Evolutionary conservation across 2,329 filamentous ascomycete genomes (phyloP).

Genomic region (Ascochyta lentis): DNA sequence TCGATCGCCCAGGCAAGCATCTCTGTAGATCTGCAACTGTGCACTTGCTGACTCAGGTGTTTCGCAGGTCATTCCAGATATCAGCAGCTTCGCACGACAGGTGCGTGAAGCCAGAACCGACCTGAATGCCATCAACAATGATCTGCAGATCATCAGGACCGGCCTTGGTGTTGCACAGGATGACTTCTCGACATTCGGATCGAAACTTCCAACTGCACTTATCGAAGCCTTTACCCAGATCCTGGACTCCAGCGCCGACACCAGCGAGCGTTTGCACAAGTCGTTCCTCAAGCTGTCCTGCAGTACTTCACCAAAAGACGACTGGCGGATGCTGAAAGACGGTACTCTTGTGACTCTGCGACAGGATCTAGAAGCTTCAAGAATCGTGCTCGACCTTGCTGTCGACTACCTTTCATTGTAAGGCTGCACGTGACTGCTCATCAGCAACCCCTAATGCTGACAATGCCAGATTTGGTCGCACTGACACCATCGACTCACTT

Average conservation of each 20-base stretch:
- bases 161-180: slow-evolving; percentile 42
- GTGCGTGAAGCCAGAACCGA: slow-evolving; percentile 42
- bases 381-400: slow-evolving; percentile 37
- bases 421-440: slow-evolving; percentile 10
- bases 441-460: neutral
- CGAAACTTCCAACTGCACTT: slow-evolving; percentile 29
- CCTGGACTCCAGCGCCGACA: slow-evolving; percentile 37
- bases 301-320: slow-evolving; percentile 26
- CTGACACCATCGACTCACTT: slow-evolving; percentile 29
- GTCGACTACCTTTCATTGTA: slow-evolving; percentile 41
- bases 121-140: slow-evolving; percentile 40
- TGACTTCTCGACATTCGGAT: slow-evolving; percentile 33
- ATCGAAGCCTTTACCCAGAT: slow-evolving; percentile 38
- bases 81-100: slow-evolving; percentile 40
- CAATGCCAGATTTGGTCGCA: slow-evolving; percentile 24
- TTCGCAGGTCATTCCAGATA: slow-evolving; percentile 37
- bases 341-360: slow-evolving; percentile 25
- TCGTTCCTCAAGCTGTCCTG: slow-evolving; percentile 37
- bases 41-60: slow-evolving; percentile 20
- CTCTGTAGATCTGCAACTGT: slow-evolving; percentile 10
- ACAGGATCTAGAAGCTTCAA: slow-evolving; percentile 36
- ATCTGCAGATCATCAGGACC: slow-evolving; percentile 42
- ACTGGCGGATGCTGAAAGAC: slow-evolving; percentile 32
- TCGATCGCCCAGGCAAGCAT: slow-evolving; percentile 39
- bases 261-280: slow-evolving; percentile 39